Conservation (phyloP, 1,284 basidiomycete species). For the Cutaneotrichosporon sp. region DNA sequence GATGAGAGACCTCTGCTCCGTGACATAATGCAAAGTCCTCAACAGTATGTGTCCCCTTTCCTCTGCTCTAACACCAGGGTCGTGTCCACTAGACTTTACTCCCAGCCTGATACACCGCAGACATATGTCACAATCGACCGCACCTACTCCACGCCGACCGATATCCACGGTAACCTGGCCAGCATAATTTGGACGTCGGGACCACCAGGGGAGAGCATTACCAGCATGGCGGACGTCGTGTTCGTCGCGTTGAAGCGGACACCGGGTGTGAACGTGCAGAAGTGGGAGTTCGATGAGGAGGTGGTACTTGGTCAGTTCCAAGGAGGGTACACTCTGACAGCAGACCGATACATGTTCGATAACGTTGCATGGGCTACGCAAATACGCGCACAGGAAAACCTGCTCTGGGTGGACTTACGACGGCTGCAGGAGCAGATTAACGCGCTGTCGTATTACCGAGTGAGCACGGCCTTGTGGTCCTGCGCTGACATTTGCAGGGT, state of each 20-base stretch:
- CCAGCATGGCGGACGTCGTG: constrained; percentile 29
- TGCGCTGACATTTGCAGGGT: constrained; percentile 5
- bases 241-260: constrained; percentile 26
- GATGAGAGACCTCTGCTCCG: not conserved
- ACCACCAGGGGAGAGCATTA: constrained; percentile 22
- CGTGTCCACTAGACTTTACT: constrained; percentile 1
- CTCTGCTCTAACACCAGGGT: constrained; percentile 1
- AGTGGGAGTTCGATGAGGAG: constrained; percentile 37
- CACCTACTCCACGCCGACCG: constrained; percentile 2
- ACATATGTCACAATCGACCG: constrained; percentile 11
- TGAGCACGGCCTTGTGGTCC: constrained; percentile 6
- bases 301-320: constrained; percentile 34
- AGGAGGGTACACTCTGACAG: not conserved
- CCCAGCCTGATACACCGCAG: constrained; percentile 1
- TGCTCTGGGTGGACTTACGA: constrained; percentile 27
- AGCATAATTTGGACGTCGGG: constrained; percentile 29
- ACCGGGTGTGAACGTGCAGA: constrained; percentile 18
- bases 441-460: constrained; percentile 27
- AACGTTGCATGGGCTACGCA: constrained; percentile 32
- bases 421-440: constrained; percentile 34
- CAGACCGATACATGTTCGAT: constrained; percentile 37
- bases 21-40: constrained; percentile 6
- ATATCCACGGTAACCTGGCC: constrained; percentile 25
- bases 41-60: constrained; percentile 3
- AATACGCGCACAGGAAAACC: constrained; percentile 32